Base-by-base conservation (phyloP, 495 filamentous ascomycete species). In the Symbiotaphrina buchneri region DNA sequence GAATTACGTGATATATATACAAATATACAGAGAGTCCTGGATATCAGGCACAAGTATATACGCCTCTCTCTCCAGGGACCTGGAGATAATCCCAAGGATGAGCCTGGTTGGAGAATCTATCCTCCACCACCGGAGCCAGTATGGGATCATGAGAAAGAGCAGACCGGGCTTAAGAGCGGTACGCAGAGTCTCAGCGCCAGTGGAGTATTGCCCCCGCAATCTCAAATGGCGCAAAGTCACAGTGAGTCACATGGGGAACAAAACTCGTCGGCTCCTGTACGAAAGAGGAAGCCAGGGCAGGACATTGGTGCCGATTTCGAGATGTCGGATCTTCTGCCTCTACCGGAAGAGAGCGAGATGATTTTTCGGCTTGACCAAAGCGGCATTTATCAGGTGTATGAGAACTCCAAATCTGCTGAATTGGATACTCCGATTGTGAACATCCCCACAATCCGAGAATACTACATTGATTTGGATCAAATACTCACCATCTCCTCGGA, bases 291-390 rank as follows among this genome's bases (percentile, higher is more conserved):
- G 46, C 74, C 77, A 37, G 90, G 90, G 4, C 65, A 87, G 38
- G 66, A 93, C 39, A 81, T 94, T 40, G 87, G 87, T 5, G 77
- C 75, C 46, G 82, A 90, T 48, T 97, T 97, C 41, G 61, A 80
- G 41, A 62, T 95, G 44, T 60, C 67, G 1, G 78, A 93, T 36
- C 42, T 78, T 24, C 37, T 66, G 18, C 82, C 83, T 6, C 47
- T 91, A 5, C 81, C 87, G 2, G 59, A 50, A 6, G 39, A 58
- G 27, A 71, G 73, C 21, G 70, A 75, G 45, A 71, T 79, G 46
- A 61, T 57, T 0, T 95, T 75, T 47, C 57, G 62, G 23, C 51
- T 95, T 15, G 85, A 95, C 52, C 61, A 71, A 8, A 72, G 65
- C 38, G 77, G 87, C 28, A 75, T 95, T 17, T 97, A 81, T 45